Conservation (phyloP, 2,329 filamentous ascomycete genomes). For the Pseudopithomyces maydicus region DNA sequence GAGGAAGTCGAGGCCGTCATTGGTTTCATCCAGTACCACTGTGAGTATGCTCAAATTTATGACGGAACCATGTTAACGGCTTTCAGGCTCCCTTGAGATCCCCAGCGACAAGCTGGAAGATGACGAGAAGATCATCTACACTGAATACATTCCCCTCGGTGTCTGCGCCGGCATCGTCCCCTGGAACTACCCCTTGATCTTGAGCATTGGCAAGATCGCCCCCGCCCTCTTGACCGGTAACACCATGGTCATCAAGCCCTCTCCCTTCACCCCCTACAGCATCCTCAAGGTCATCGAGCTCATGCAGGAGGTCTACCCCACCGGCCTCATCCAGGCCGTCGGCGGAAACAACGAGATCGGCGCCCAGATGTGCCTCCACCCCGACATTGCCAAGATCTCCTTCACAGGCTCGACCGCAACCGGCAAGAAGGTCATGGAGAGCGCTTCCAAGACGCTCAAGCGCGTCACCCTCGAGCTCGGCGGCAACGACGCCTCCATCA, state of each 20-base stretch:
- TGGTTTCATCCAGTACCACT: conserved; percentile 47
- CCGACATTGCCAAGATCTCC: conserved; percentile 64
- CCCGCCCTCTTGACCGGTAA: conserved; percentile 64
- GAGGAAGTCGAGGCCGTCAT: conserved; percentile 45
- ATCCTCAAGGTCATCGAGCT: conserved; percentile 66
- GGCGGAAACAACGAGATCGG: conserved; percentile 66
- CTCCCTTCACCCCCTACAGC: conserved; percentile 62
- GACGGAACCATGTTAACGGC: neutral
- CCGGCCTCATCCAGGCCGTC: conserved; percentile 66
- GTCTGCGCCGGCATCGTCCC: conserved; percentile 49
- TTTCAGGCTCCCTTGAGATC: conserved; percentile 32
- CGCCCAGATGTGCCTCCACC: conserved; percentile 63
- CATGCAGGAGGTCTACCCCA: conserved; percentile 62
- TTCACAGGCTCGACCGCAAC: conserved; percentile 68
- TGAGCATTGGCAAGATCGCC: conserved; percentile 60
- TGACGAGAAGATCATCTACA: conserved; percentile 54
- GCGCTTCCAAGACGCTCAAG: conserved; percentile 63
- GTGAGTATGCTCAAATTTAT: conserved; percentile 9
- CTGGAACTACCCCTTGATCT: conserved; percentile 60
- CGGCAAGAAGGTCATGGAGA: conserved; percentile 65
- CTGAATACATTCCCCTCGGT: conserved; percentile 54
- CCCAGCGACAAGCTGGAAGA: conserved; percentile 49
- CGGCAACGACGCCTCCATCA: conserved; percentile 66
- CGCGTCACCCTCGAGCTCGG: conserved; percentile 66
- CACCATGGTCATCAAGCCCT: conserved; percentile 62